Base-by-base conservation (phyloP, 176 grass and related monocot species). In the Cymbopogon citratus region DNA sequence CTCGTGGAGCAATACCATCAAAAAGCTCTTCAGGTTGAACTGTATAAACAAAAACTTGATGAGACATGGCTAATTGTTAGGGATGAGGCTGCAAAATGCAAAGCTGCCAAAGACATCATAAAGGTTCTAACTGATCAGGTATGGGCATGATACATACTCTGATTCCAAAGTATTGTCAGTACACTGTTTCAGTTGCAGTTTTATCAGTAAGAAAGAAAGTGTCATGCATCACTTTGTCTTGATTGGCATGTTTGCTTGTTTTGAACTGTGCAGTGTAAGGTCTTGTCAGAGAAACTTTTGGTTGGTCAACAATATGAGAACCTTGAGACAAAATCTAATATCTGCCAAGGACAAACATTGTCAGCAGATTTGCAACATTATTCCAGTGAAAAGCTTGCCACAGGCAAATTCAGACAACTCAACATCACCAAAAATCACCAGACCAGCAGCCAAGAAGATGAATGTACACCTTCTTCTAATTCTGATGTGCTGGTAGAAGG, bases 31-130 rank as follows among this genome's bases (percentile, higher is more conserved):
- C 66, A 81, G 75, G 83, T 89, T 81, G 82, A 95, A 80, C 75
- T 91, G 28, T 89, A 91, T 81, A 93, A 92, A 86, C 80, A 76
- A 69, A 94, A 86, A 88, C 90, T 95, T 24, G 92, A 98, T 81
- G 92, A 98, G 71, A 90, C 90, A 63, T 98, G 88, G 90, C 83
- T 86, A 12, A 34, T 93, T 81, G 88, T 91, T 39, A 98, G 90
- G 81, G 88, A 98, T 79, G 90, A 98, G 91, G 81, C 90, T 84
- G 90, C 88, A 77, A 98, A 93, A 67, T 95, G 86, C 65, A 91
- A 91, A 80, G 86, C 92, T 74, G 92, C 93, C 48, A 92, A 92
- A 76, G 90, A 91, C 27, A 72, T 95, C 69, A 92, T 98, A 86
- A 98, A 91, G 44, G 85, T 95, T 77, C 79, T 98, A 41, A 87